Percentiles rank a stretch among this genome's conserved stretches.
These are phyloP conservation scores for Tephrocybe sp. DNA, from an alignment of 768 basidiomycete genomes.

Conservation along the genomic window DNA sequence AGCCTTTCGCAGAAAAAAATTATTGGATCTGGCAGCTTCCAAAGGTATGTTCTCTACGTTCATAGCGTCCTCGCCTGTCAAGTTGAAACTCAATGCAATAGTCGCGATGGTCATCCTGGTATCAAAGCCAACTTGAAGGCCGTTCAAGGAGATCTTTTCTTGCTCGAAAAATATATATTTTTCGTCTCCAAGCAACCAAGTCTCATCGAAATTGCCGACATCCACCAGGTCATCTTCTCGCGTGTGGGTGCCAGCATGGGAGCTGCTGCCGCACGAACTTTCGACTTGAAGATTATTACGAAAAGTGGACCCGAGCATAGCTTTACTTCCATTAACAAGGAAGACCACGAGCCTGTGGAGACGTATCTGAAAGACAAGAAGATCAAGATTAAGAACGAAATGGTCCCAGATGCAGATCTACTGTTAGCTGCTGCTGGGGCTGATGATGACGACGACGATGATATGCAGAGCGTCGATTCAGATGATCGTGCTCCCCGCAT, in stretches of 20 bases:
- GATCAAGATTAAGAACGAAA: slow-evolving; percentile 93
- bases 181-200: slow-evolving; percentile 96
- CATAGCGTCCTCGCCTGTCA: not conserved
- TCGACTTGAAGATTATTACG: slow-evolving; percentile 88
- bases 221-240: slow-evolving; percentile 90
- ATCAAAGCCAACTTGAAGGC: slow-evolving; percentile 99
- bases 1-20: slow-evolving; percentile 91
- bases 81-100: slow-evolving; percentile 26
- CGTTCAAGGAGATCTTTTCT: slow-evolving; percentile 93
- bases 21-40: slow-evolving; percentile 81
- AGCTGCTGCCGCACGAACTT: slow-evolving; percentile 83
- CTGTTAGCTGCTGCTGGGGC: slow-evolving; percentile 63
- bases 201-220: slow-evolving; percentile 86
- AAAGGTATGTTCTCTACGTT: slow-evolving; percentile 50
- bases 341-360: slow-evolving; percentile 87
- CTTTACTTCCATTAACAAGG: slow-evolving; percentile 94
- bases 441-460: slow-evolving; percentile 76
- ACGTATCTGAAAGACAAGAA: slow-evolving; percentile 88
- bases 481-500: slow-evolving; percentile 62
- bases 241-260: slow-evolving; percentile 87
- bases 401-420: slow-evolving; percentile 84
- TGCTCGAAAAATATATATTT: slow-evolving; percentile 97
- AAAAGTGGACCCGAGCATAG: slow-evolving; percentile 83
- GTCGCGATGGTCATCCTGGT: slow-evolving; percentile 88
- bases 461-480: slow-evolving; percentile 80